phyloP scores from a whole-genome alignment of 192 early-diverging fungal genomes.

The Hyaloraphidium curvatum region DNA sequence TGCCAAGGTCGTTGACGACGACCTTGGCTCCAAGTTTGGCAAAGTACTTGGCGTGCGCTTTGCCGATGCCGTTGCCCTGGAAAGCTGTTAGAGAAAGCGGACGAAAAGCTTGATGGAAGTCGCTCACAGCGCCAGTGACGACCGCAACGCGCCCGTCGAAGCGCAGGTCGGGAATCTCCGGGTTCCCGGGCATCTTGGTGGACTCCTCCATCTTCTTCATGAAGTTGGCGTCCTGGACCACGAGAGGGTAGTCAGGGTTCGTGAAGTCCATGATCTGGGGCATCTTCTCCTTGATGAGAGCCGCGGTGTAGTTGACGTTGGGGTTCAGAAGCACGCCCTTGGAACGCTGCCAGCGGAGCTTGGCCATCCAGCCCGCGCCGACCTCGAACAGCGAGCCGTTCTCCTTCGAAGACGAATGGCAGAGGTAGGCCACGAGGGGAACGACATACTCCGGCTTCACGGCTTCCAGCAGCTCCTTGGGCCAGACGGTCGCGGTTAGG shows the following conservation, averaged over 20 bases:
- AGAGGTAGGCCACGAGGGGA: constrained; percentile 77
- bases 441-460: constrained; percentile 95
- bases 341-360: constrained; percentile 81
- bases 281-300: too few relatives aligned
- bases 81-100: too few relatives aligned
- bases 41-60: too few relatives aligned
- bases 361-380: constrained; percentile 55
- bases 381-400: constrained; percentile 89
- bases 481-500: constrained; percentile 76
- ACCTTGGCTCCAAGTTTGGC: constrained; percentile 68
- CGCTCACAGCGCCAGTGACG: constrained; percentile 90
- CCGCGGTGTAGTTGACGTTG: too few relatives aligned
- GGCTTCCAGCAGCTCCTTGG: constrained; percentile 81
- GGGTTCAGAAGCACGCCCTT: too few relatives aligned
- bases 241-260: constrained; percentile 2
- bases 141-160: constrained; percentile 54
- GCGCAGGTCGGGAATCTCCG: not conserved
- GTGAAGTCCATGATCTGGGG: constrained; percentile 3
- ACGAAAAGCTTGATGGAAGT: too few relatives aligned
- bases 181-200: not conserved
- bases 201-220: not conserved
- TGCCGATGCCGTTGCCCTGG: too few relatives aligned
- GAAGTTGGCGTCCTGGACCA: not conserved
- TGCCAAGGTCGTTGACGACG: constrained; percentile 84
- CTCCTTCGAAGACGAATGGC: constrained; percentile 54